A percentile compares a stretch with the other conserved stretches of the same genome.
phyloP scores from a whole-genome alignment of 2,329 filamentous ascomycete genomes.

The Xylaria multiplex region DNA sequence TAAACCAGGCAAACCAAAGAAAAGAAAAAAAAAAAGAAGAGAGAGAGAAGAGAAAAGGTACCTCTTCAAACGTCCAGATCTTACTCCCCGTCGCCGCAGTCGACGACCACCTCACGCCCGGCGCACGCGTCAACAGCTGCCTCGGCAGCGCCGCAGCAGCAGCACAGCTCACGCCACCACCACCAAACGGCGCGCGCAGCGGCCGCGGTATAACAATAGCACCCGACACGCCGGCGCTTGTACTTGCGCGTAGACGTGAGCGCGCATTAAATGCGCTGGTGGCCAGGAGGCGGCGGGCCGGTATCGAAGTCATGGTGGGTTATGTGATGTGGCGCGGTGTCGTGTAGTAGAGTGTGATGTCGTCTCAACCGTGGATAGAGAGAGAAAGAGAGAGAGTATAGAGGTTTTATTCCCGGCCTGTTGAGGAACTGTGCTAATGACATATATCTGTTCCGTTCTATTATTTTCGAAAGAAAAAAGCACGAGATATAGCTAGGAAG shows the following conservation, averaged over 20 bases:
- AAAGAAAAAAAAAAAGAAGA: not conserved
- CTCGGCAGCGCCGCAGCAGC: no score
- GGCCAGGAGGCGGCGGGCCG: conserved; percentile 27
- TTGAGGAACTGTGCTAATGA: no score
- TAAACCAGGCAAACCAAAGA: not conserved
- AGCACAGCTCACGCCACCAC: not conserved
- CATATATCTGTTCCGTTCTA: no score
- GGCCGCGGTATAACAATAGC: not conserved
- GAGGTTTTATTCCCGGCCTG: no score
- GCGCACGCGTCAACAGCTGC: no score
- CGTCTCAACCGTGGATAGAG: no score
- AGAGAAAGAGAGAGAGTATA: no score
- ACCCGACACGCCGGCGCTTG: not conserved
- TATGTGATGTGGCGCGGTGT: no score
- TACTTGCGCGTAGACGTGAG: not conserved
- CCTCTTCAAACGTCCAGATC: conserved; percentile 50
- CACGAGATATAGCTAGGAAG: no score
- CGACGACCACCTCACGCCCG: conserved; percentile 41
- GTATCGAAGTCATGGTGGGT: conserved; percentile 27
- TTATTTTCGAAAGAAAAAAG: no score
- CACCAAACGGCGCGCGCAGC: conserved; percentile 1
- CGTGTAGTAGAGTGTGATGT: no score
- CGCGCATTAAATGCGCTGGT: conserved; percentile 1
- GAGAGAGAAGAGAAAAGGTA: conserved; percentile 31
- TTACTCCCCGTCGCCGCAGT: conserved; percentile 41